Base-by-base conservation (phyloP, 495 filamentous ascomycete genomes). In the Hapsidospora chrysogenum region DNA sequence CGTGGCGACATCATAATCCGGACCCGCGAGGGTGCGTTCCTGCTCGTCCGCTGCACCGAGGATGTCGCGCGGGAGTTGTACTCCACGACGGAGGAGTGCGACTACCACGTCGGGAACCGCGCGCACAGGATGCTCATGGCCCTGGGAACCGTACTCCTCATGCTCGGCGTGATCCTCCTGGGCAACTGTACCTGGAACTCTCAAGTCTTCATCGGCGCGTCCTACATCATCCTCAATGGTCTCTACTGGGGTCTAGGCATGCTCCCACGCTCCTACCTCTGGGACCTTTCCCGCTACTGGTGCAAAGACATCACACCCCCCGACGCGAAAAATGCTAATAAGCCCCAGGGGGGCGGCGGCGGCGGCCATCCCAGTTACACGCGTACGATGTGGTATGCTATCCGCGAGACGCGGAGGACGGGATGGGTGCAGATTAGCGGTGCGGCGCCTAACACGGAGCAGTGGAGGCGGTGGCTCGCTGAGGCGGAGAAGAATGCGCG, bases 41-140 rank as follows among this genome's bases (percentile, higher is more conserved):
- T 79, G 2, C 44, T 76, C 14, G 54, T 81, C 17, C 54, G 63
- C 27, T 79, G 76, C 44, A 56, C 58, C 9, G 76, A 81, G 51
- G 63, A 73, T 8, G 63, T 79, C 6, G 66, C 74, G 7, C 60
- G 75, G 15, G 71, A 78, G 50, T 60, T 81, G 2, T 80, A 80
- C 46, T 60, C 53, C 9, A 70, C 70, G 20, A 70, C 68, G 0
- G 70, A 76, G 40, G 52, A 62, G 40, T 74, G 70, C 51, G 45
- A 58, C 14, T 68, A 74, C 36, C 53, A 57, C 21, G 58, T 72
- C 6, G 46, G 47, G 9, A 58, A 58, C 1, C 42, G 36, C 1
- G 44, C 46, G 15, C 63, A 68, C 47, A 56, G 65, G n/a, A 36
- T 52, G 11, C 61, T 74, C 8, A 68, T 76, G 47, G 74, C 57